phyloP scores from a whole-genome alignment of 2,329 filamentous ascomycete genomes.

The Clarireedia homoeocarpa region DNA sequence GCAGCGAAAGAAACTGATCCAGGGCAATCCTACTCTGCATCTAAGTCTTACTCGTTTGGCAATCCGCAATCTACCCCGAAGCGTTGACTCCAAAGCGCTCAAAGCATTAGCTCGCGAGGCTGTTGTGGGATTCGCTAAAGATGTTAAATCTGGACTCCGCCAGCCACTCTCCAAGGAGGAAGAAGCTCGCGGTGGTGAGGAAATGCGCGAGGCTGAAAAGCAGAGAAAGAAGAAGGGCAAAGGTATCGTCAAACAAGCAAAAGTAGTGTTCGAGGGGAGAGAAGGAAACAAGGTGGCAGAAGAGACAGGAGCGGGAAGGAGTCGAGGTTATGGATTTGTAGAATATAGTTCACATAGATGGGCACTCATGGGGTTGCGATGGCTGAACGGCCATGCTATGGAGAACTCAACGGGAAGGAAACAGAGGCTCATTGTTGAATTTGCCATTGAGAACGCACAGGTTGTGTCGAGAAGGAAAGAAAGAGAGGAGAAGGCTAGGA shows the following conservation, averaged over 20 bases:
- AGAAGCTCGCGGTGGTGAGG: conserved; percentile 66
- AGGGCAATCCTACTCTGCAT: conserved; percentile 83
- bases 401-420: conserved; percentile 63
- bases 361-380: conserved; percentile 89
- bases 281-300: conserved; percentile 80
- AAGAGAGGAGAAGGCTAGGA: conserved; percentile 48
- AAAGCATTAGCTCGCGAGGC: conserved; percentile 87
- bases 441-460: conserved; percentile 95
- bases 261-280: conserved; percentile 85
- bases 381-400: conserved; percentile 72
- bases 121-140: conserved; percentile 88
- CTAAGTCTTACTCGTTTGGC: conserved; percentile 85
- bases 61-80: conserved; percentile 81
- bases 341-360: conserved; percentile 92
- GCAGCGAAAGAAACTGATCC: conserved; percentile 84
- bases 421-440: conserved; percentile 88
- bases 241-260: conserved; percentile 84
- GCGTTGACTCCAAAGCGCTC: conserved; percentile 75
- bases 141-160: conserved; percentile 72
- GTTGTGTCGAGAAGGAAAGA: conserved; percentile 75
- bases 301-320: conserved; percentile 68
- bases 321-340: conserved; percentile 92
- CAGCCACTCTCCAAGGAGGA: conserved; percentile 86
- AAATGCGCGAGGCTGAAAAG: conserved; percentile 73
- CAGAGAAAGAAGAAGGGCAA: conserved; percentile 75